Percentiles rank a stretch among this genome's conserved stretches.
Evolutionary conservation across 169 alveolate species (phyloP).

Genomic region (Perkinsus olseni): DNA sequence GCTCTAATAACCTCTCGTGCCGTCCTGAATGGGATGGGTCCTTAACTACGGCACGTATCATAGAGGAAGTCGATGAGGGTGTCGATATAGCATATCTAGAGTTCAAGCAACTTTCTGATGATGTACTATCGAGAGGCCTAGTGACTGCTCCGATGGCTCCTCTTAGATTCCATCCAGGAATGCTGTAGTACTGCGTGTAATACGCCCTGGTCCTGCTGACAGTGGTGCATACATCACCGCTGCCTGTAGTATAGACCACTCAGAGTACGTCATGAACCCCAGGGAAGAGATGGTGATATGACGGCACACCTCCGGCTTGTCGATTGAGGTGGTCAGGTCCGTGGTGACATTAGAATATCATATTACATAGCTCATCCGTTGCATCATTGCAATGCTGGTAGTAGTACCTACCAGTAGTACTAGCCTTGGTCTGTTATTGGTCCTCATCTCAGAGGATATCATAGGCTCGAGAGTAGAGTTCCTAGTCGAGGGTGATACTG

Average conservation of each 20-base stretch:
- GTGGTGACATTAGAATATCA: background rate
- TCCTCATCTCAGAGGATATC: background rate
- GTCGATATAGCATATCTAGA: background rate
- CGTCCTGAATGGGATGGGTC: too few species aligned
- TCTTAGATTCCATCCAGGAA: background rate
- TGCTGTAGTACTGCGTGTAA: background rate
- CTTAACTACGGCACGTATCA: background rate
- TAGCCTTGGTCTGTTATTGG: too few species aligned
- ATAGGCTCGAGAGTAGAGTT: background rate
- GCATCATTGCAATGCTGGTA: background rate
- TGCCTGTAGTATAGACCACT: background rate
- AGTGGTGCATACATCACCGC: background rate
- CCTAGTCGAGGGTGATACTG: background rate
- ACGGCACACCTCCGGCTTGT: background rate
- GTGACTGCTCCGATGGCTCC: too few species aligned
- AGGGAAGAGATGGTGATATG: background rate
- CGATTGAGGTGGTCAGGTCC: background rate
- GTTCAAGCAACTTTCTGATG: background rate
- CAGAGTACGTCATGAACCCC: background rate
- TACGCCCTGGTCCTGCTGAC: background rate
- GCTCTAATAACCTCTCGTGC: background rate
- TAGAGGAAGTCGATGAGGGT: background rate
- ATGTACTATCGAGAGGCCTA: background rate
- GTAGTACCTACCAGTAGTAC: background rate
- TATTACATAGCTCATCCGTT: background rate